Percentiles rank a stretch among this genome's conserved stretches.
Evolutionary conservation across 805 yeast species (phyloP).

Genomic region (Metschnikowia colocasiae): DNA sequence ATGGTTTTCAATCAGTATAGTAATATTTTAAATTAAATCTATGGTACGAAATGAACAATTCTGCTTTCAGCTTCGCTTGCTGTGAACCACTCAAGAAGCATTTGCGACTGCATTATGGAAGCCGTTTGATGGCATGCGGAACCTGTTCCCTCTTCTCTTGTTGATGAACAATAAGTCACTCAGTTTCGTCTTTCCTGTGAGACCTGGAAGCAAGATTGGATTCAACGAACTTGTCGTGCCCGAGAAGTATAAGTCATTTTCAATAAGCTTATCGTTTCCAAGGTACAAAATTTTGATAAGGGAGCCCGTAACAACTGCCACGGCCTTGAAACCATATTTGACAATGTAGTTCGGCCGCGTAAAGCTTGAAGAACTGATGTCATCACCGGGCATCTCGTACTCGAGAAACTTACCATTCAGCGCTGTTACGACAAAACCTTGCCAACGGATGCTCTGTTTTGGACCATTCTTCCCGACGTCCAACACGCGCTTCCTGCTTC

Average conservation of each 20-base stretch:
- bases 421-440: constrained; percentile 70
- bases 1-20: not conserved
- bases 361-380: constrained; percentile 18
- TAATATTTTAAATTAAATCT: not conserved
- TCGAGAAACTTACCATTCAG: constrained; percentile 60
- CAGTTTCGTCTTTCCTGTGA: constrained; percentile 21
- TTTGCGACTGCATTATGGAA: not conserved
- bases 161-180: constrained; percentile 51
- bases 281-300: constrained; percentile 66
- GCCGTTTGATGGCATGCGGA: not conserved
- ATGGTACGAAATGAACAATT: not conserved
- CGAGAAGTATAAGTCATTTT: constrained; percentile 49
- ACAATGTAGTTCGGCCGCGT: constrained; percentile 54
- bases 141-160: constrained; percentile 32
- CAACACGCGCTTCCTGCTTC: not conserved
- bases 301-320: constrained; percentile 73
- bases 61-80: not conserved
- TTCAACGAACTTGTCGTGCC: constrained; percentile 32
- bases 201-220: constrained; percentile 16
- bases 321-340: constrained; percentile 74
- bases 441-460: constrained; percentile 44
- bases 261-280: constrained; percentile 71
- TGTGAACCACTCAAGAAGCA: not conserved
- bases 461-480: not conserved
- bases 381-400: constrained; percentile 53